These are phyloP conservation scores for Pleurotus giganteus DNA, from an alignment of 768 basidiomycete genomes.

Conservation along the genomic window DNA sequence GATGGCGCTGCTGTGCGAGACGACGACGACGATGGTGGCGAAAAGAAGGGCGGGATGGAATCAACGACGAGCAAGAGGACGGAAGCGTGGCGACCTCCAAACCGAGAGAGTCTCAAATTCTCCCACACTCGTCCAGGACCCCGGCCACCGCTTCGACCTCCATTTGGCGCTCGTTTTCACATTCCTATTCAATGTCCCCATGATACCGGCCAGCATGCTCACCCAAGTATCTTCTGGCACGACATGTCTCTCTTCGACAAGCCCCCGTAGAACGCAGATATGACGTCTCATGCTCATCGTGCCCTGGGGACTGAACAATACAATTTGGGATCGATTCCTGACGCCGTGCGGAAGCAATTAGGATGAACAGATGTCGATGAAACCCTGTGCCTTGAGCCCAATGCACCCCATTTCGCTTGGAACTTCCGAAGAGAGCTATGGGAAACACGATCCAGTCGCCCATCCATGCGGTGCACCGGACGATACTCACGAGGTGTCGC, in stretches of 20 bases:
- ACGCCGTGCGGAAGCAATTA: background rate
- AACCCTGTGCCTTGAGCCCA: background rate
- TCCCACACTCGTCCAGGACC: slow-evolving; percentile 5
- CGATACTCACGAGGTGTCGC: slow-evolving; percentile 1
- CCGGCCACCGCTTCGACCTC: background rate
- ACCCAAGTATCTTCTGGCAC: background rate
- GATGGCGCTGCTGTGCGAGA: slow-evolving; percentile 13
- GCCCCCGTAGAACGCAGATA: background rate
- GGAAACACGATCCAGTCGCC: too few relatives aligned
- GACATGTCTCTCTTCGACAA: background rate
- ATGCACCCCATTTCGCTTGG: background rate
- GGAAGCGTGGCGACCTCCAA: slow-evolving; percentile 15
- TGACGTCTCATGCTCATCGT: background rate
- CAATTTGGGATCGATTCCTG: background rate
- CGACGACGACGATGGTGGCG: slow-evolving; percentile 17
- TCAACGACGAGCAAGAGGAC: slow-evolving; percentile 20
- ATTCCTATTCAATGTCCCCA: background rate
- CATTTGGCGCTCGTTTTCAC: background rate
- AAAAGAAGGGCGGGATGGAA: slow-evolving; percentile 15
- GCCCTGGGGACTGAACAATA: background rate
- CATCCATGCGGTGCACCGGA: background rate
- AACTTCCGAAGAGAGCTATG: background rate
- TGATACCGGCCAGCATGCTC: background rate
- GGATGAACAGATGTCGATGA: background rate
- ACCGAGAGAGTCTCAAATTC: slow-evolving; percentile 4